phyloP scores from a whole-genome alignment of 2,329 filamentous ascomycete species.

The Nemania sp. region DNA sequence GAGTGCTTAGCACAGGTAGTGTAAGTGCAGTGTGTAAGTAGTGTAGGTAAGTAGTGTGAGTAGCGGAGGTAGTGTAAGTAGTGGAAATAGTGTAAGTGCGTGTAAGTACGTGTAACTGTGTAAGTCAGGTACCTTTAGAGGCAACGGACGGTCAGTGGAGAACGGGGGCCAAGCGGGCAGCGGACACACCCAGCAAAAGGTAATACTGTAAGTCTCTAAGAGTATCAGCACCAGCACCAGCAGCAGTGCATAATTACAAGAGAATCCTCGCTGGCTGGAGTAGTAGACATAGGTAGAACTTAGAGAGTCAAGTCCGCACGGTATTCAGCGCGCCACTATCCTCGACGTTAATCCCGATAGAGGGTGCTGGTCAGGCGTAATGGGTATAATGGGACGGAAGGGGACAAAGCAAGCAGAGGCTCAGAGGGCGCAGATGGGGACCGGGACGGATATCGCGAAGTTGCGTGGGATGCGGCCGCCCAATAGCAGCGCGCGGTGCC shows the following conservation, averaged over 20 bases:
- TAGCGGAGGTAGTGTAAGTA: no score
- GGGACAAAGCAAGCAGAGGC: slow-evolving; percentile 22
- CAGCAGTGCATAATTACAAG: background rate
- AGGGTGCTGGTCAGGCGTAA: slow-evolving; percentile 34
- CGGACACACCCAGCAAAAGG: no score
- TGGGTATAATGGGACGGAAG: no score
- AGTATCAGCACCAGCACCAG: no score
- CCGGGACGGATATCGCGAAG: slow-evolving; percentile 26
- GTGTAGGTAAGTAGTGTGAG: no score
- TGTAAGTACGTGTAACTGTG: no score
- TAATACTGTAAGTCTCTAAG: no score
- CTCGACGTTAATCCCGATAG: slow-evolving; percentile 31
- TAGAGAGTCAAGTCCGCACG: no score
- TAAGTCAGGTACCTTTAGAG: no score
- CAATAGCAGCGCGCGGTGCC: slow-evolving; percentile 17
- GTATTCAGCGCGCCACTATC: slow-evolving; percentile 39
- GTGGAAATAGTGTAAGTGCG: no score
- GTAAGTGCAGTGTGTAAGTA: no score
- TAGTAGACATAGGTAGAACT: slow-evolving; percentile 22
- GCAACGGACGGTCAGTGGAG: slow-evolving; percentile 8
- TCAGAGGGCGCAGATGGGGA: slow-evolving; percentile 19
- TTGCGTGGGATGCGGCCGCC: slow-evolving; percentile 19
- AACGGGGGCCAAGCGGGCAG: background rate
- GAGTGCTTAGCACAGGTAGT: no score
- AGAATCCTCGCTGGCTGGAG: slow-evolving; percentile 4